Evolutionary conservation across 2,329 filamentous ascomycete species (phyloP).

Genomic region (Zarea fungicola): DNA sequence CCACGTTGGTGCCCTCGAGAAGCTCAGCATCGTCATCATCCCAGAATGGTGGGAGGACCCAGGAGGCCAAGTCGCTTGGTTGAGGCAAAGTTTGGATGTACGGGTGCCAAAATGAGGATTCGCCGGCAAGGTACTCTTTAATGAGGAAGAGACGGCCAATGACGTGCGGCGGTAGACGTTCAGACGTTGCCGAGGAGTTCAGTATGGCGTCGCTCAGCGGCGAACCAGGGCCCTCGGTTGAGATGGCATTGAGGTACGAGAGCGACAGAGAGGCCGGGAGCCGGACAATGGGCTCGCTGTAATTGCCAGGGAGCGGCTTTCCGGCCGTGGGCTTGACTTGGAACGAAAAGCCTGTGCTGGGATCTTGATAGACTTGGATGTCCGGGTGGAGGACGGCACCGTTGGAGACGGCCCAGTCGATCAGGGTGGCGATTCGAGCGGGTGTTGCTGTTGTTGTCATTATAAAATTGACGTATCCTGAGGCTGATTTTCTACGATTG

Average conservation of each 20-base stretch:
- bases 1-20: constrained; percentile 50
- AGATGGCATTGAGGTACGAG: constrained; percentile 53
- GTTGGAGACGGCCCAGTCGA: constrained; percentile 43
- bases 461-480: no score
- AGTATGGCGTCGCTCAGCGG: constrained; percentile 67
- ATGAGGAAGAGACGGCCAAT: constrained; percentile 64
- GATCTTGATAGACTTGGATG: constrained; percentile 49
- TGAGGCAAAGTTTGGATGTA: constrained; percentile 64
- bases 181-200: constrained; percentile 47
- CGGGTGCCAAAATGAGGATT: constrained; percentile 59
- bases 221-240: constrained; percentile 55
- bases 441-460: constrained; percentile 13
- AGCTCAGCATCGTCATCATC: constrained; percentile 52
- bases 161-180: constrained; percentile 54
- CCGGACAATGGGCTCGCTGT: constrained; percentile 40
- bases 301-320: constrained; percentile 15
- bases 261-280: constrained; percentile 50
- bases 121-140: constrained; percentile 57
- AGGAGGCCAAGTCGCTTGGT: constrained; percentile 37
- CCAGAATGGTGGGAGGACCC: constrained; percentile 44
- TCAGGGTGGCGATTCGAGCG: constrained; percentile 28
- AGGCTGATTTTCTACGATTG: no score
- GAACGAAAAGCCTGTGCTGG: constrained; percentile 49
- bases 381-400: constrained; percentile 45
- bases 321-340: constrained; percentile 34